Evolutionary conservation across 139 green algal genomes (phyloP), one percentile per base, ranked within the genome.

Genomic region (Asterochloris sp.): DNA sequence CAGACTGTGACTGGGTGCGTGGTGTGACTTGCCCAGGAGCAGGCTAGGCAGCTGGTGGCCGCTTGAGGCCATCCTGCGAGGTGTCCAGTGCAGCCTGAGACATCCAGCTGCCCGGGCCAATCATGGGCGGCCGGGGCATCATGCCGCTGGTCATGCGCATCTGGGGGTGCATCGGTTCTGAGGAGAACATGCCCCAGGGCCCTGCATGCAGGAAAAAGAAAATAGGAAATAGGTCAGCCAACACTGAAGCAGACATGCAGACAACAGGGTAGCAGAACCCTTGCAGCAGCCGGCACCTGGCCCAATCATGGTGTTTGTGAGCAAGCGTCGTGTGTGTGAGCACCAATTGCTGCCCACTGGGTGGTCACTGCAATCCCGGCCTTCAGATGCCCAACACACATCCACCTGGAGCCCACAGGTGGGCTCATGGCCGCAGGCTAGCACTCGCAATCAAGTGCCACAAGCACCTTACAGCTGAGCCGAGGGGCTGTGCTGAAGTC

Each of bases 41-140:
- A 64, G n/a, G 6, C 82, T 67, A 86, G 9, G 82, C 82, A 13
- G 82, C 82, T 17, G 82, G 82, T 19, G 82, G 82, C 6, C 82
- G 69, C 2, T 77, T 77, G 4, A 83, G 17, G 54, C 61, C 62
- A 69, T 86, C 82, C 62, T 83, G 82, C 12, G 82, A 86, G 12
- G 77, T 86, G 77, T 86, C 82, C 14, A 86, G 26, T 47, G 76
- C 73, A 19, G 60, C 68, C 13, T 77, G 68, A 26, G 76, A 54
- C 69, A 86, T 60, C 77, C 76, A 86, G 15, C 73, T 60, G 16
- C 38, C 62, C 13, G 80, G 80, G 0, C 81, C 73, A 21, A 73
- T 62, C 13, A 86, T 26, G 24, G 82, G 76, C 19, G 60, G 69
- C 11, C 38, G 28, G 11, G 79, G 69, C 68, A 78, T 63, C 47